Base-by-base conservation (phyloP, 805 yeast genomes). In the Komagataella populi region DNA sequence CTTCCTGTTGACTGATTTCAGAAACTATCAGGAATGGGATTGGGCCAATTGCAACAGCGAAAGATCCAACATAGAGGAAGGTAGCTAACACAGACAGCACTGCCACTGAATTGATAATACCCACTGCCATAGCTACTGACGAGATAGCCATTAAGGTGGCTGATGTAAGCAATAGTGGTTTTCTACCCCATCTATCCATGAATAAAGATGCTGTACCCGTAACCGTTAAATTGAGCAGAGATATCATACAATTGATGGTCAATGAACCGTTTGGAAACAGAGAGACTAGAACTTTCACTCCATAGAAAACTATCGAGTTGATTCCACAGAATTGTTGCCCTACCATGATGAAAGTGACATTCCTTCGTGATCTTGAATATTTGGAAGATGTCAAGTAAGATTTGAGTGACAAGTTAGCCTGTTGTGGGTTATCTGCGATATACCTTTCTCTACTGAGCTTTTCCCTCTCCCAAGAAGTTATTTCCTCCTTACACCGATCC, bases 301-400 rank as follows among this genome's bases (percentile, higher is more conserved):
- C 99, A 64, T 91, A 93, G 63, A 91, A 87, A 18, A 93, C 80
- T 54, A 93, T 88, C 1, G 96, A 81, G 64, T 93, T 93, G 62
- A 93, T 87, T 39, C 99, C 99, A 58, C 88, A 81, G 53, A 91
- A 78, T 64, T 93, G 99, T 68, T 93, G 99, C 16, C 90, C 83
- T 18, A 83, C 69, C 72, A 90, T 77, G 16, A 88, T 74, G 2
- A 84, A 78, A 0, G 89, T 78, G 7, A 89, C 85, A 0, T 82
- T 84, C 17, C 76, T 59, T 48, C 82, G 71, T 4, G 93, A 81
- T 50, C 76, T 77, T 39, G 68, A 63, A 65, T 77, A 88, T 47
- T 65, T 71, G 0, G 77, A 67, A 16, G 72, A 67, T 0, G 71
- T 70, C 47, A 84, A 56, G 61, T 87, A 89, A 20, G 67, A 60